Evolutionary conservation across 768 basidiomycete genomes (phyloP).

Genomic region (Kwoniella dejecticola): DNA sequence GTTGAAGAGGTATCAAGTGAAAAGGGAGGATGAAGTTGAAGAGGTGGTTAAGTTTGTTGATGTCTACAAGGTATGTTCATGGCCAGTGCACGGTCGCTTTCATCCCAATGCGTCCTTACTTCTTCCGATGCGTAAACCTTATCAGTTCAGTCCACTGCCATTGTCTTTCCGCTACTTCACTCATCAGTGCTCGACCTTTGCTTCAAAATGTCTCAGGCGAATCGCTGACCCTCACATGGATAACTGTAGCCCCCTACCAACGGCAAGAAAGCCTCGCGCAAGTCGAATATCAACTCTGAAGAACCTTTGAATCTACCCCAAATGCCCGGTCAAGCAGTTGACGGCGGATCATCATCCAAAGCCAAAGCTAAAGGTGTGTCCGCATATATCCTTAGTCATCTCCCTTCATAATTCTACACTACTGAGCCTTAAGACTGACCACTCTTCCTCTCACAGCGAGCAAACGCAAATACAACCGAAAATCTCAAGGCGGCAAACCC

Average conservation of each 20-base stretch:
- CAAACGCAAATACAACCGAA: conserved; percentile 22
- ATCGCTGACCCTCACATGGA: neutral
- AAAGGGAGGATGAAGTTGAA: conserved; percentile 38
- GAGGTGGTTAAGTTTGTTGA: conserved; percentile 23
- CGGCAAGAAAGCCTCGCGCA: conserved; percentile 9
- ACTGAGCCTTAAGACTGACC: no score
- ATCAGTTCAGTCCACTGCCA: no score
- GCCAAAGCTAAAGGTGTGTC: conserved; percentile 31
- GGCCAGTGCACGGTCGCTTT: neutral
- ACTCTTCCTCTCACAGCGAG: conserved; percentile 10
- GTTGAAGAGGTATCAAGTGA: conserved; percentile 36
- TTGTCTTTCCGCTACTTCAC: no score
- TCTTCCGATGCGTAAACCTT: no score
- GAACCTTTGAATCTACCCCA: conserved; percentile 19
- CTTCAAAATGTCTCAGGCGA: no score
- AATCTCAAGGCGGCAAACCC: conserved; percentile 13
- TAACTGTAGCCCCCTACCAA: neutral
- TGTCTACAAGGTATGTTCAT: conserved; percentile 19
- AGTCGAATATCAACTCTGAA: conserved; percentile 9
- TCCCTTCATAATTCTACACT: no score
- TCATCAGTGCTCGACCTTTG: no score
- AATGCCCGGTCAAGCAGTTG: conserved; percentile 3
- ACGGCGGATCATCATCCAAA: conserved; percentile 1
- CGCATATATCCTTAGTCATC: no score
- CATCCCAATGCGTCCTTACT: neutral